These are phyloP conservation scores for Hyphodiscus sp. DNA, from an alignment of 2,329 filamentous ascomycete species.

Conservation along the genomic window DNA sequence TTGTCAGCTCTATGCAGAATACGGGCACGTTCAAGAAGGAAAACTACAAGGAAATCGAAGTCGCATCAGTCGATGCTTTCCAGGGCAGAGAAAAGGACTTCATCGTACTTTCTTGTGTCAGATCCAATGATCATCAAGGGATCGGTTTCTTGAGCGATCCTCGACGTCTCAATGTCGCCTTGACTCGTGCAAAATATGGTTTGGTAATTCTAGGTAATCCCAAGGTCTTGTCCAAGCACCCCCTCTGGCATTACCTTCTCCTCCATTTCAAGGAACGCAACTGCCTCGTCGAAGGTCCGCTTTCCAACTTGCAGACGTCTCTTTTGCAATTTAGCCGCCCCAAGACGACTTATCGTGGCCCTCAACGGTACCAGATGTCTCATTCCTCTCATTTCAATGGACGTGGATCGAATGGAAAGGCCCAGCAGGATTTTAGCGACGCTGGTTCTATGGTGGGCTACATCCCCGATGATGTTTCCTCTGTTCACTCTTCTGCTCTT, in stretches of 20 bases:
- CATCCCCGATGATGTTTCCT: constrained; percentile 95
- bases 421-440: constrained; percentile 42
- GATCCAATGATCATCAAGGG: constrained; percentile 97
- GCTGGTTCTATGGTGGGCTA: constrained; percentile 88
- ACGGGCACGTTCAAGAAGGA: constrained; percentile 98
- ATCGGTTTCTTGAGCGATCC: constrained; percentile 98
- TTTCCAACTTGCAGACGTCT: constrained; percentile 93
- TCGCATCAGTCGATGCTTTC: constrained; percentile 97
- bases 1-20: constrained; percentile 99
- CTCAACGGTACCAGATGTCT: constrained; percentile 79
- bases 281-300: constrained; percentile 89
- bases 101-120: constrained; percentile 94
- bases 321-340: constrained; percentile 91
- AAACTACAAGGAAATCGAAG: constrained; percentile 96
- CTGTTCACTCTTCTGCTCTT: constrained; percentile 85
- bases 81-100: constrained; percentile 99
- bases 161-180: constrained; percentile 90
- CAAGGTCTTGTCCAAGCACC: constrained; percentile 95
- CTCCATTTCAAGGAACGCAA: constrained; percentile 96
- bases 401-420: constrained; percentile 28
- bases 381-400: constrained; percentile 43
- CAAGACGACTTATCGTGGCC: constrained; percentile 84
- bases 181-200: constrained; percentile 95
- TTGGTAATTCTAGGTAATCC: constrained; percentile 96
- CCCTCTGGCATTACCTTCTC: constrained; percentile 92